Conservation (phyloP, 1,284 basidiomycete genomes). For the Ganoderma meredithae region DNA sequence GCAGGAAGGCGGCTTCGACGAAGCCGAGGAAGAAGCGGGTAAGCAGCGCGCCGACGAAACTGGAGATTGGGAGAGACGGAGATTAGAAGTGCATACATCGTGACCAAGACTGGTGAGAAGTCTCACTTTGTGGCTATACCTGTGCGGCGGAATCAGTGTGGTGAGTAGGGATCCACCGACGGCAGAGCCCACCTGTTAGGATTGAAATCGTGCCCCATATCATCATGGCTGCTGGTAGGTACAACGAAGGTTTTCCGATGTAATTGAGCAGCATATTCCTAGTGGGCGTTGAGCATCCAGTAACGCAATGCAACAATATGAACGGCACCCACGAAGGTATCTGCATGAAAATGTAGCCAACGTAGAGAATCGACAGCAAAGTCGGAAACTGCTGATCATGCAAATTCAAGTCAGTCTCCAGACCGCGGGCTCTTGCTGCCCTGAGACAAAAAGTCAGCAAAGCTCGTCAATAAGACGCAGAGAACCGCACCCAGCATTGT, state of each 20-base stretch:
- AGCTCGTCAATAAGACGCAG: background rate
- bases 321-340: slow-evolving; percentile 68
- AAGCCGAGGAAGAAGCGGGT: slow-evolving; percentile 81
- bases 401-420: slow-evolving; percentile 73
- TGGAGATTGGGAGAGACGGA: slow-evolving; percentile 35
- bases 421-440: slow-evolving; percentile 72
- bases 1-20: slow-evolving; percentile 79
- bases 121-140: slow-evolving; percentile 38
- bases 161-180: background rate
- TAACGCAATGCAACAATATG: background rate
- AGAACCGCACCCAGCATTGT: slow-evolving; percentile 62
- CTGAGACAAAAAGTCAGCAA: slow-evolving; percentile 41
- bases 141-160: background rate
- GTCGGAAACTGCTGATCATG: slow-evolving; percentile 74
- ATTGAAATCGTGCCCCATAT: slow-evolving; percentile 55
- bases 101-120: background rate
- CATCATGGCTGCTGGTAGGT: slow-evolving; percentile 75
- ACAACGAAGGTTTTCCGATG: slow-evolving; percentile 76
- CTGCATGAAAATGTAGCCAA: slow-evolving; percentile 85
- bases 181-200: slow-evolving; percentile 31
- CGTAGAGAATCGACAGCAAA: slow-evolving; percentile 76
- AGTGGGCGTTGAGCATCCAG: background rate
- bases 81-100: slow-evolving; percentile 17
- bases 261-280: slow-evolving; percentile 80
- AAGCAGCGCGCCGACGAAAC: slow-evolving; percentile 73